phyloP scores from a whole-genome alignment of 1,284 basidiomycete species.

The Cystobasidium slooffiae region DNA sequence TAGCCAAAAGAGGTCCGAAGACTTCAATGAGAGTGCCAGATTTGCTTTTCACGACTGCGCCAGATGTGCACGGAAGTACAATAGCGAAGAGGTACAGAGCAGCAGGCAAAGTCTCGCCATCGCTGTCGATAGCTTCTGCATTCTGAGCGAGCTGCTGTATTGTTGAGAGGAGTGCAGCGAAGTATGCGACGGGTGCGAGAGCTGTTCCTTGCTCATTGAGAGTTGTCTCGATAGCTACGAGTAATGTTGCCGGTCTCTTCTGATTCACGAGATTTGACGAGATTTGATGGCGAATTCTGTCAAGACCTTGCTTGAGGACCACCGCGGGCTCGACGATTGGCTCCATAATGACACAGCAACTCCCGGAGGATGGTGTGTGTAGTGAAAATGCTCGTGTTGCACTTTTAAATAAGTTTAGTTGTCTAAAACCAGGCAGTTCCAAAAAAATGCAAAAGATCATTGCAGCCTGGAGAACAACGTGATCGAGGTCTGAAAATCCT shows the following conservation, averaged over 20 bases:
- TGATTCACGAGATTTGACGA: slow-evolving; percentile 82
- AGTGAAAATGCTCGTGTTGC: too few relatives aligned
- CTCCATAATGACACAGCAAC: slow-evolving; percentile 6
- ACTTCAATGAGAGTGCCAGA: slow-evolving; percentile 58
- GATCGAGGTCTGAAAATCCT: slow-evolving; percentile 21
- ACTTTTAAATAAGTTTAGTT: too few relatives aligned
- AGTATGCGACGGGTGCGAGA: slow-evolving; percentile 79
- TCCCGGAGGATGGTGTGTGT: too few relatives aligned
- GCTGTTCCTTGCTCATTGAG: slow-evolving; percentile 77
- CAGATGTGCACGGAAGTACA: slow-evolving; percentile 70
- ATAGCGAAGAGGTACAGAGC: slow-evolving; percentile 87
- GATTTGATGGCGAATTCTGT: slow-evolving; percentile 86
- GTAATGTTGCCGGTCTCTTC: slow-evolving; percentile 84
- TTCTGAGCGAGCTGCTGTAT: slow-evolving; percentile 63
- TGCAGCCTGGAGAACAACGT: not conserved
- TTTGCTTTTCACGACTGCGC: slow-evolving; percentile 56
- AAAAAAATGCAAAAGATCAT: slow-evolving; percentile 9
- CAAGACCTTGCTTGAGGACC: slow-evolving; percentile 60
- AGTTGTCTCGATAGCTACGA: slow-evolving; percentile 86
- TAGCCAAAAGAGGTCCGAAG: slow-evolving; percentile 55
- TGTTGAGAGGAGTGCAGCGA: slow-evolving; percentile 77
- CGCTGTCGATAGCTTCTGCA: slow-evolving; percentile 62
- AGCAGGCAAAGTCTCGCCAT: slow-evolving; percentile 78
- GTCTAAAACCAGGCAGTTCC: not conserved
- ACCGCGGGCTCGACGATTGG: slow-evolving; percentile 19